Base-by-base conservation (phyloP, 768 basidiomycete species). In the Chlorophyllum brunneum region DNA sequence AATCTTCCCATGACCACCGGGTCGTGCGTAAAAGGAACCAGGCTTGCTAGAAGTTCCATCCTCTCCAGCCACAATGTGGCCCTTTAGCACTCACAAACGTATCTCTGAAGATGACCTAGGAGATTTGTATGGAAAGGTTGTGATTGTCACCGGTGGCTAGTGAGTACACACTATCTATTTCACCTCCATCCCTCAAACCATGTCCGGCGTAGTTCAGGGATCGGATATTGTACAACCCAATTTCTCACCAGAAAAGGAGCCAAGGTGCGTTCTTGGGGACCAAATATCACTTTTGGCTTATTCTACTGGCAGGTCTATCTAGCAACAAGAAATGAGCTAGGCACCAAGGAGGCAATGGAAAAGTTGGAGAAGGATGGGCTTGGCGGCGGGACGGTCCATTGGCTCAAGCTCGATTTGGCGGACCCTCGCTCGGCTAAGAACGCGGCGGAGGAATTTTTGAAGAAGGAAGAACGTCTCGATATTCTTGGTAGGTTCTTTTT, bases 381-480 rank as follows among this genome's bases (percentile, higher is more conserved):
- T 18, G 61, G 60, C 11, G 58, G 59, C 27, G 55, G 58, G 23
- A 55, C 59, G 22, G 42, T 59, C 8, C 48, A 50, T 22, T 61
- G 64, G 54, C 56, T 68, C 20, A 46, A 57, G 11, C 49, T 70
- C 15, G 67, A 70, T 33, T 56, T 68, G n/a, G 55, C 53, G 3
- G 60, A 65, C 44, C 57, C 70, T 9, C 50, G 52, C 6, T 57
- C 59, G n/a, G 63, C 66, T 15, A 64, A 61, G 38, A 53, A 30
- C 5, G 51, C 65, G 27, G 66, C 57, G 4, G 59, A 59, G 23
- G 57, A 63, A 29, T 62, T 65, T 37, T 30, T 42, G 18, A 60
- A 52, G 58, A 62, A 41, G 20, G 52, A 85, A 58, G 64, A 64
- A 29, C 69, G 82, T 26, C 59, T 86, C 50, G 83, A 86, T 58